Evolutionary conservation across 129 eudicot species (phyloP).

Genomic region (Helianthus tuberosus): DNA sequence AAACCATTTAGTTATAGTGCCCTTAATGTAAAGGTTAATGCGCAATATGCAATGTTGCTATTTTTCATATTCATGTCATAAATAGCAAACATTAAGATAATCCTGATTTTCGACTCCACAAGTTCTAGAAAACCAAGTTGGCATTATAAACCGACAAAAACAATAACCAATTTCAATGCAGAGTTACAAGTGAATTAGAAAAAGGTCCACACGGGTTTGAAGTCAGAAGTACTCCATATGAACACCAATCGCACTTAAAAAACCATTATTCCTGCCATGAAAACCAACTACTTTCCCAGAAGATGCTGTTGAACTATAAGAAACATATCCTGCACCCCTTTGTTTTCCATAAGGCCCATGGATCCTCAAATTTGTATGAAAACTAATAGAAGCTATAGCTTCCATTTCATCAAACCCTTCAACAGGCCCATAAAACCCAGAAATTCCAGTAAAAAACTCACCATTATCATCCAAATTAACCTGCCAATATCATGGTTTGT

Average conservation of each 20-base stretch:
- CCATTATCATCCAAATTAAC: slow-evolving; percentile 3
- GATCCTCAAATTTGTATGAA: slow-evolving; percentile 28
- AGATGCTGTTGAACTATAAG: not conserved
- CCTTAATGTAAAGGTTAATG: too few species aligned
- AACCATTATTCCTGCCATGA: not conserved
- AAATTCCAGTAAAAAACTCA: not conserved
- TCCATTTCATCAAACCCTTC: not conserved
- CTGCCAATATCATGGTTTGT: not conserved
- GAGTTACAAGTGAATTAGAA: not conserved
- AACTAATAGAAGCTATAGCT: slow-evolving; percentile 15
- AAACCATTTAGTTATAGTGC: too few species aligned
- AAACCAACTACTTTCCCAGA: not conserved
- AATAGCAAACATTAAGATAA: too few species aligned
- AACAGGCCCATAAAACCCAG: too few species aligned
- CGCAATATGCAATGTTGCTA: too few species aligned
- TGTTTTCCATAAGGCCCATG: slow-evolving; percentile 31
- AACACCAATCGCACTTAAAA: not conserved
- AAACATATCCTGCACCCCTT: not conserved
- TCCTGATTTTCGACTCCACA: too few species aligned
- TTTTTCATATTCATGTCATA: too few species aligned
- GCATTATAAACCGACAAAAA: too few species aligned
- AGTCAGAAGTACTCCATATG: slow-evolving; percentile 2
- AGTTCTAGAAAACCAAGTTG: too few species aligned
- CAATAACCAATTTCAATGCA: too few species aligned
- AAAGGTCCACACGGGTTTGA: too few species aligned